phyloP scores from a whole-genome alignment of 1,284 basidiomycete species.

The Porodaedalea pini region DNA sequence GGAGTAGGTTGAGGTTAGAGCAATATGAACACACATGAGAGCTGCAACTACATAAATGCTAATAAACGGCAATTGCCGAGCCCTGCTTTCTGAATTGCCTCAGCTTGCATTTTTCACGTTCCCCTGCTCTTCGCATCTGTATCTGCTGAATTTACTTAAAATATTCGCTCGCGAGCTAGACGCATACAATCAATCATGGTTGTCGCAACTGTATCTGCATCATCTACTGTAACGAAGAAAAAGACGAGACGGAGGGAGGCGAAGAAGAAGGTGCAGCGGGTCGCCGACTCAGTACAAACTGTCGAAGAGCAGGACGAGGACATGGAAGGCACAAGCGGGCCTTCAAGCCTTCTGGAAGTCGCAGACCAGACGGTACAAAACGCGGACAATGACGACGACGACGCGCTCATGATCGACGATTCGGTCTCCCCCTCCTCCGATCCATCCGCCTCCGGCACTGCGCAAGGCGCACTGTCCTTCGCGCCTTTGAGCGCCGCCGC shows the following conservation, averaged over 20 bases:
- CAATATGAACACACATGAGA: too few species aligned
- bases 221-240: slow-evolving; percentile 11
- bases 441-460: slow-evolving; percentile 6
- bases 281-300: neutral
- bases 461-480: slow-evolving; percentile 58
- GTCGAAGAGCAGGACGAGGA: slow-evolving; percentile 14
- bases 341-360: neutral
- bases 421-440: slow-evolving; percentile 36
- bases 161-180: neutral
- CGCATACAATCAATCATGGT: slow-evolving; percentile 10
- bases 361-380: neutral
- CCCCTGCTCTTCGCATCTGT: neutral
- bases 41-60: neutral
- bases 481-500: slow-evolving; percentile 58
- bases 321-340: slow-evolving; percentile 3
- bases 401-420: slow-evolving; percentile 61
- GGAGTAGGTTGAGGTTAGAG: neutral
- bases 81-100: neutral
- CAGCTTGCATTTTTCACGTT: slow-evolving; percentile 1
- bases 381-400: slow-evolving; percentile 37
- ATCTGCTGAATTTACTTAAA: neutral
- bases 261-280: slow-evolving; percentile 12
- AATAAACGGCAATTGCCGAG: neutral
- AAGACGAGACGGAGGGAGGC: slow-evolving; percentile 18
- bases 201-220: slow-evolving; percentile 5